Conservation (phyloP, 2,329 filamentous ascomycete genomes). For the Monilinia laxa region DNA sequence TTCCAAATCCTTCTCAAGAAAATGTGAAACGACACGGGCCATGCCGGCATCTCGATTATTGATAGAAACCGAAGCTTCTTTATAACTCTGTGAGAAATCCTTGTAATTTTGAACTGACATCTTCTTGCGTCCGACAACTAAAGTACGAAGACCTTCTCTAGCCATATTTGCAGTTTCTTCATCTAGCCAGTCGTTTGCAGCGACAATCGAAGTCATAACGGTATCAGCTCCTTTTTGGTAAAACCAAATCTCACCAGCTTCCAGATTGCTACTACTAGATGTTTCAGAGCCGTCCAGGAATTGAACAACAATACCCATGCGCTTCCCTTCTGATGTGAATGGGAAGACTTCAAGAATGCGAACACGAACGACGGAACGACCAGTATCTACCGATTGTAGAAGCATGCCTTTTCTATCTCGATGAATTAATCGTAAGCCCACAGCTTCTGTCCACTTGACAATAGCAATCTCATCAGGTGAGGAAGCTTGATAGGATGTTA, state of each 20-base stretch:
- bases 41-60: slow-evolving; percentile 78
- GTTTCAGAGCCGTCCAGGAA: slow-evolving; percentile 63
- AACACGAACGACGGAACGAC: slow-evolving; percentile 75
- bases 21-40: slow-evolving; percentile 73
- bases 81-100: slow-evolving; percentile 73
- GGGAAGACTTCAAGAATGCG: slow-evolving; percentile 93
- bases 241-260: slow-evolving; percentile 87
- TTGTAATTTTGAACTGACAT: slow-evolving; percentile 76
- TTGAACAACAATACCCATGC: slow-evolving; percentile 95
- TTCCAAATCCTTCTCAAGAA: slow-evolving; percentile 85
- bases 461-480: slow-evolving; percentile 98
- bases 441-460: slow-evolving; percentile 89
- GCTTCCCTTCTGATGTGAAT: slow-evolving; percentile 95
- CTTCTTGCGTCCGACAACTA: slow-evolving; percentile 91
- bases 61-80: slow-evolving; percentile 77
- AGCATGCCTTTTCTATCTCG: slow-evolving; percentile 86
- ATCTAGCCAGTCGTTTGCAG: slow-evolving; percentile 96
- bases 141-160: slow-evolving; percentile 86
- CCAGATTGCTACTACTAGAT: slow-evolving; percentile 48
- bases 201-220: slow-evolving; percentile 95
- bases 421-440: slow-evolving; percentile 79
- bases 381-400: slow-evolving; percentile 73
- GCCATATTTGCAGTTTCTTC: slow-evolving; percentile 99
- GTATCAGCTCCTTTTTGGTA: slow-evolving; percentile 98
- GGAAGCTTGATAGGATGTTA: slow-evolving; percentile 91